Conservation (phyloP, 2,329 filamentous ascomycete genomes). For the Microcyclosporella mali region DNA sequence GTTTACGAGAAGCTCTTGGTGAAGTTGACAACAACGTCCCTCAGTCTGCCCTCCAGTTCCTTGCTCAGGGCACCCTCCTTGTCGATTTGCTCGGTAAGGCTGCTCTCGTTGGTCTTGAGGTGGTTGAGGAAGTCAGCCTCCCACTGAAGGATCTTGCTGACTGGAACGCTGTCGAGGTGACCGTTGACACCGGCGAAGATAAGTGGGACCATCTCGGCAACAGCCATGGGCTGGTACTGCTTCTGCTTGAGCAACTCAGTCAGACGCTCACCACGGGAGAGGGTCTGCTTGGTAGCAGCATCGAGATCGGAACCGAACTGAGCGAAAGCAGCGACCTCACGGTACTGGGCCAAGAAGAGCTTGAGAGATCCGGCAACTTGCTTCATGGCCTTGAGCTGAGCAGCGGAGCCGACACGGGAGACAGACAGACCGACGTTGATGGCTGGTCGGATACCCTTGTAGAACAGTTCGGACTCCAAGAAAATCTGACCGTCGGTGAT, state of each 20-base stretch:
- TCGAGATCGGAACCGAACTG: slow-evolving; percentile 99
- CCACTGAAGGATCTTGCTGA: slow-evolving; percentile 86
- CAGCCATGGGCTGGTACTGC: slow-evolving; percentile 97
- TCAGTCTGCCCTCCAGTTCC: slow-evolving; percentile 78
- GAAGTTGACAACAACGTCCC: slow-evolving; percentile 70
- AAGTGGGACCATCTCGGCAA: slow-evolving; percentile 99
- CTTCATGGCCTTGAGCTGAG: slow-evolving; percentile 99
- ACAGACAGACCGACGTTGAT: slow-evolving; percentile 99
- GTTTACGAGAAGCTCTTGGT: slow-evolving; percentile 78
- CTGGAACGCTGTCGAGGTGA: slow-evolving; percentile 80
- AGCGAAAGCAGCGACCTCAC: slow-evolving; percentile 98
- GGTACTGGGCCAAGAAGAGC: slow-evolving; percentile 99
- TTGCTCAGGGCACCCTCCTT: slow-evolving; percentile 96
- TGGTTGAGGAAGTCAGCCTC: slow-evolving; percentile 90
- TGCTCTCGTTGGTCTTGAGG: slow-evolving; percentile 83
- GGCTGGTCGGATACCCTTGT: slow-evolving; percentile 99
- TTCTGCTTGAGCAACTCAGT: slow-evolving; percentile 99
- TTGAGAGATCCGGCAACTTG: slow-evolving; percentile 99
- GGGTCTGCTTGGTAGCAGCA: slow-evolving; percentile 97
- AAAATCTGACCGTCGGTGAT: slow-evolving; percentile 99
- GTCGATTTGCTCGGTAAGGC: slow-evolving; percentile 78
- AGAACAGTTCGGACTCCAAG: slow-evolving; percentile 97
- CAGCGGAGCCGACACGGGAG: slow-evolving; percentile 98
- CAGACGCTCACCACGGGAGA: slow-evolving; percentile 95
- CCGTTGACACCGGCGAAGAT: slow-evolving; percentile 99